Evolutionary conservation across 257 asterid species (phyloP).

Genomic region (Ehretia macrophylla): DNA sequence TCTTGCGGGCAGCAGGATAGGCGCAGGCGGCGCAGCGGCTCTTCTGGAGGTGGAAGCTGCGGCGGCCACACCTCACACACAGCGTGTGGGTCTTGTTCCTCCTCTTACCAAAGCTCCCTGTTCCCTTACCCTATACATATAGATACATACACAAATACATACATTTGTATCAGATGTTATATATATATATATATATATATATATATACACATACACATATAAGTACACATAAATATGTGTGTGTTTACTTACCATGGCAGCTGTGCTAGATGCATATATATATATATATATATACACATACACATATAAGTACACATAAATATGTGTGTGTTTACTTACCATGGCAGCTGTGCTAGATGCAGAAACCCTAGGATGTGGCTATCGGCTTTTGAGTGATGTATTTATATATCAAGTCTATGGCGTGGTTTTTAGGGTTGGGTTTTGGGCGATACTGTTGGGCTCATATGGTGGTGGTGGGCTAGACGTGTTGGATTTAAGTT

Average conservation of each 20-base stretch:
- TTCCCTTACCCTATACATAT: slow-evolving; percentile 47
- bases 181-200: no score
- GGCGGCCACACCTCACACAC: slow-evolving; percentile 52
- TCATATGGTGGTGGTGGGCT: not conserved
- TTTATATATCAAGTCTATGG: not conserved
- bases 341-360: slow-evolving; percentile 26
- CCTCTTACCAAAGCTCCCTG: slow-evolving; percentile 62
- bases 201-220: not conserved
- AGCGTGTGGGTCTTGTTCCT: slow-evolving; percentile 52
- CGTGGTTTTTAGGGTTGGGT: not conserved
- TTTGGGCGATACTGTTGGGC: not conserved
- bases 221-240: not conserved
- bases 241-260: slow-evolving; percentile 40
- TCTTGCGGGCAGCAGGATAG: slow-evolving; percentile 52
- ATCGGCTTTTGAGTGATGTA: not conserved
- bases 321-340: slow-evolving; percentile 28
- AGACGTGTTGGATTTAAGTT: no score
- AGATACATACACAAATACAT: slow-evolving; percentile 6
- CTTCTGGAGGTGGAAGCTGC: slow-evolving; percentile 54
- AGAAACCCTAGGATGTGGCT: slow-evolving; percentile 30
- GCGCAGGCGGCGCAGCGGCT: slow-evolving; percentile 54
- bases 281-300: not conserved
- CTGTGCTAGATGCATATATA: slow-evolving; percentile 9
- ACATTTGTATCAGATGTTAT: not conserved
- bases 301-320: no score